Base-by-base conservation (phyloP, 1,139 yeast species). In the Diutina sp. region DNA sequence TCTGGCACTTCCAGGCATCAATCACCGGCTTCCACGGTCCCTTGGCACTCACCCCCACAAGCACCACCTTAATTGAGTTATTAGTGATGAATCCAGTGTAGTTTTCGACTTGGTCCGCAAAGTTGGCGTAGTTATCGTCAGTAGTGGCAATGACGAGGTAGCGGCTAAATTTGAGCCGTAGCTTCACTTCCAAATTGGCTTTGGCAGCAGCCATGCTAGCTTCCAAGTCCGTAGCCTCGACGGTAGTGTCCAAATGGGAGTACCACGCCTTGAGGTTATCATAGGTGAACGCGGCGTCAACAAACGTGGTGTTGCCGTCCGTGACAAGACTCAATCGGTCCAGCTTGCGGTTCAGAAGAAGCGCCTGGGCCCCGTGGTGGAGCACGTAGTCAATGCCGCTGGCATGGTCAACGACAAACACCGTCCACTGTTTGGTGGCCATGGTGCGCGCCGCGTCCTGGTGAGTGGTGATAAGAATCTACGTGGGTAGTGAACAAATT, bases 351-450 rank as follows among this genome's bases (percentile, higher is more conserved):
- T 12, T 28, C 51, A 47, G 51, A 28, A 47, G 38, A 6, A 47
- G 51, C 4, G 51, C 51, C 51, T 28, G 51, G 6, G 51, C 51
- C 14, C 38, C 51, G 7, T 47, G 51, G 14, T 12, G 30, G 9
- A 47, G 35, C 16, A 47, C 30, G n/a, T 47, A 47, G 14, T 47
- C 51, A 28, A 47, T 47, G 11, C 51, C 51, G 7, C 12, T 8
- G 16, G 29, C n/a, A 14, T 47, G 35, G 51, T 47, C 51, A 4
- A 47, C 35, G 21, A 29, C n/a, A 28, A 47, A 47, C 51, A 47
- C 51, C 16, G 51, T 47, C 51, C 51, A 47, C n/a, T 47, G 51
- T 16, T 47, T 47, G 6, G 51, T 29, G n/a, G 51, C 38, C 51
- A 47, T 47, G 38, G 18, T n/a, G 14, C 6, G 41, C 14, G 14